A percentile compares a stretch with the other conserved stretches of the same genome.
phyloP scores from a whole-genome alignment of 805 yeast species.

The Wickerhamiella kazuoi region DNA sequence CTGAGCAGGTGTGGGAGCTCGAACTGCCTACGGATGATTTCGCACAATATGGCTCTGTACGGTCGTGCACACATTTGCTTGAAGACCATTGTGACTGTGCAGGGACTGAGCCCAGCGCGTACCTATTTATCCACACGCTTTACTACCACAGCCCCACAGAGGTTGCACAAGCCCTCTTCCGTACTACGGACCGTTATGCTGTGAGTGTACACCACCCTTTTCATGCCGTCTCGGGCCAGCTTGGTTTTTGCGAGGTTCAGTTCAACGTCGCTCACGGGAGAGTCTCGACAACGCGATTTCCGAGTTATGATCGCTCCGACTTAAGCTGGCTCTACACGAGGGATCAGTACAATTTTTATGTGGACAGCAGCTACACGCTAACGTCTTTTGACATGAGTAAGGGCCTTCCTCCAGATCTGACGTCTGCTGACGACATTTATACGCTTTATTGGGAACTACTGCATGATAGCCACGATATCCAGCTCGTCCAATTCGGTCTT shows the following conservation, averaged over 20 bases:
- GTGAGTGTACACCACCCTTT: slow-evolving; percentile 4
- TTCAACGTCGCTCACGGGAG: slow-evolving; percentile 4
- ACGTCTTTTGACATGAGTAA: not conserved
- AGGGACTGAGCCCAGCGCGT: slow-evolving; percentile 3
- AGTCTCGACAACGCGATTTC: slow-evolving; percentile 5
- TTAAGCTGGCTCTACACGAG: slow-evolving; percentile 4
- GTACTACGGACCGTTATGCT: not conserved
- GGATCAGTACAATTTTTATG: not conserved
- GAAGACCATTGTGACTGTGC: slow-evolving; percentile 4
- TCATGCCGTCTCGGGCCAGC: slow-evolving; percentile 1
- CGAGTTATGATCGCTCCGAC: slow-evolving; percentile 5
- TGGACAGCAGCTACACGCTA: not conserved
- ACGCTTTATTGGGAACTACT: slow-evolving; percentile 1
- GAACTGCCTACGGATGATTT: slow-evolving; percentile 3
- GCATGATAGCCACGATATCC: slow-evolving; percentile 3
- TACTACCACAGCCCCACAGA: slow-evolving; percentile 4
- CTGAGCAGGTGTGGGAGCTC: slow-evolving; percentile 2
- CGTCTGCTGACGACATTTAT: not conserved
- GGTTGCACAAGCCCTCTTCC: slow-evolving; percentile 2
- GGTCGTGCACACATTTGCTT: slow-evolving; percentile 4
- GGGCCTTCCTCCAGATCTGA: not conserved
- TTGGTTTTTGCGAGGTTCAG: slow-evolving; percentile 4
- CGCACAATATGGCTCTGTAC: not conserved
- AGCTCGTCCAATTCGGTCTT: slow-evolving; percentile 1
- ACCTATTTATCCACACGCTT: slow-evolving; percentile 4